Evolutionary conservation across 352 stramenopile species (phyloP), one percentile per base, ranked within the genome.

Genomic region (Phytopythium delawarense): DNA sequence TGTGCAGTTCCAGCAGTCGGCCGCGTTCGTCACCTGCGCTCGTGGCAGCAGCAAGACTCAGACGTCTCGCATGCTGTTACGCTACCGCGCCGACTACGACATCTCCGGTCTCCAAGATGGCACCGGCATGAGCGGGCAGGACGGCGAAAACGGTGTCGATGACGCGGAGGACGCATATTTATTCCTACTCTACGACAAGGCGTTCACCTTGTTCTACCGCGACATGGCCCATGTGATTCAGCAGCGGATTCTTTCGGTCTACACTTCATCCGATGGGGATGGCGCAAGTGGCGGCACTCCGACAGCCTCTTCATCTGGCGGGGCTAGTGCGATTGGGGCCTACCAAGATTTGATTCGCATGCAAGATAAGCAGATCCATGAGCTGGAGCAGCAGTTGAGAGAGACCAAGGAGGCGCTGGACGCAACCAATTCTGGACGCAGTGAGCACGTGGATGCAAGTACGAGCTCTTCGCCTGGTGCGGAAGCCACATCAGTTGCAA

Each of bases 311-410:
- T 28, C 51, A 18, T 46, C 18, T 7, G 51, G 21, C 75, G 67
- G 49, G 13, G 25, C 49, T 13, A 15, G 16, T 54, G 68, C 78
- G 15, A 69, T 83, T 12, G 63, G 69, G 34, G 81, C 83, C 4
- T 93, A 93, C 44, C 81, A 91, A 40, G 81, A 93, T 54, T 72
- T 93, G 30, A 93, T 93, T 57, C 81, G 84, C 7, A 87, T 91
- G 64, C 84, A 93, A 65, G 84, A 93, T 48, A 79, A 85, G 52
- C 78, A 91, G 42, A 78, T 92, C 49, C 70, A 84, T 7, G 72
- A 82, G 21, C 61, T 93, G 6, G 65, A 89, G 59, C 60, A 67
- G 18, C 61, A 78, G 62, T 35, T 82, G 3, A 37, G 58, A 23
- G 35, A 71, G 7, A 32, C 75, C 8, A 66, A 72, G 40, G 50